Evolutionary conservation across 1,284 basidiomycete species (phyloP).

Genomic region (Gomphus sp.): DNA sequence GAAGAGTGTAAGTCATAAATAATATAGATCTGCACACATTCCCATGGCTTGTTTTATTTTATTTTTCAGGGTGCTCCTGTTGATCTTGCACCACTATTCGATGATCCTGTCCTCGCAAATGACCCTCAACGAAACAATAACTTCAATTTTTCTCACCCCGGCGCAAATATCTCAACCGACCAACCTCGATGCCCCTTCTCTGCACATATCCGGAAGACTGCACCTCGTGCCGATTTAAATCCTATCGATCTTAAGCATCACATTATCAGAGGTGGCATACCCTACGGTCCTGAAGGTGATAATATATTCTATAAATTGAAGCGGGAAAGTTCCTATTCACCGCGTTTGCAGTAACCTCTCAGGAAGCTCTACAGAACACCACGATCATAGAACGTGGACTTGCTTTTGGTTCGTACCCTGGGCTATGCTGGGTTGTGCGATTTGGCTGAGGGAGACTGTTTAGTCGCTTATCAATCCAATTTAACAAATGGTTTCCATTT

Average conservation of each 20-base stretch:
- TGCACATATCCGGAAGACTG: constrained; percentile 46
- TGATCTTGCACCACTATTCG: constrained; percentile 27
- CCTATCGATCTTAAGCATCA: constrained; percentile 16
- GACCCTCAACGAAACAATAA: constrained; percentile 34
- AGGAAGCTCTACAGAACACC: constrained; percentile 25
- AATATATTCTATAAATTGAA: neutral
- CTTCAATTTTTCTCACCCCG: constrained; percentile 27
- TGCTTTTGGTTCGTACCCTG: constrained; percentile 25
- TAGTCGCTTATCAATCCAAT: constrained; percentile 34
- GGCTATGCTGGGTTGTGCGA: neutral
- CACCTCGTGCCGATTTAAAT: constrained; percentile 39
- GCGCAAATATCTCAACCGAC: constrained; percentile 10
- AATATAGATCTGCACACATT: no score
- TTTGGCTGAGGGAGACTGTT: no score
- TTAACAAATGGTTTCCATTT: constrained; percentile 39
- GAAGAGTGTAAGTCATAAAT: no score
- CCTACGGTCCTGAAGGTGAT: constrained; percentile 32
- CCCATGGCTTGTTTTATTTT: no score
- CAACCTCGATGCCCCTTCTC: constrained; percentile 41
- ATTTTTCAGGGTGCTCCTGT: constrained; percentile 18
- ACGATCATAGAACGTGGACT: constrained; percentile 37
- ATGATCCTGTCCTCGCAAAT: constrained; percentile 29
- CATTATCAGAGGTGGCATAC: constrained; percentile 37
- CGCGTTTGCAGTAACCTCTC: constrained; percentile 20
- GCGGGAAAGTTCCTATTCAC: constrained; percentile 11